Conservation (phyloP, 345 rosid genomes). For the Fremontodendron californicum region DNA sequence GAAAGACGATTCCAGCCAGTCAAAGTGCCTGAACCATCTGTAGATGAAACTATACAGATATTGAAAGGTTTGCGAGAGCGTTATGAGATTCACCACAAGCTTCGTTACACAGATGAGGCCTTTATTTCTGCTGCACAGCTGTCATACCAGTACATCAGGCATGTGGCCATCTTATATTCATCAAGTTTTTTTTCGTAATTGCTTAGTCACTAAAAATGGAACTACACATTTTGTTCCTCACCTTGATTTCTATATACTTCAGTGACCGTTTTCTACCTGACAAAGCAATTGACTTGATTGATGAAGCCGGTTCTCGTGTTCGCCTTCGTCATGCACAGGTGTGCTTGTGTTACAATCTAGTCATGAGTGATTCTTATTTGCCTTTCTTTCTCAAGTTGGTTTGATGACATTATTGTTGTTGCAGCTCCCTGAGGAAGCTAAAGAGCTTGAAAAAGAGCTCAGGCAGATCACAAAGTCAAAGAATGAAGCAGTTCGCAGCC, state of each 20-base stretch:
- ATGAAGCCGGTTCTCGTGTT: constrained; percentile 99
- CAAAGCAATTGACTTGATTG: constrained; percentile 97
- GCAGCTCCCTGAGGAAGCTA: constrained; percentile 97
- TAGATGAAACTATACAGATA: constrained; percentile 89
- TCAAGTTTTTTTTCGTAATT: background rate
- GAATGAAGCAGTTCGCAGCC: constrained; percentile 90
- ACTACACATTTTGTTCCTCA: background rate
- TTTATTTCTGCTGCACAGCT: constrained; percentile 82
- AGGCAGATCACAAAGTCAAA: constrained; percentile 91
- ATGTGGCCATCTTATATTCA: background rate
- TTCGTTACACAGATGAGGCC: constrained; percentile 89
- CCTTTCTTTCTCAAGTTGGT: constrained; percentile 12
- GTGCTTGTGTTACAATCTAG: constrained; percentile 11
- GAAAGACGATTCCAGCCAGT: constrained; percentile 99
- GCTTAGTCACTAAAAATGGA: background rate
- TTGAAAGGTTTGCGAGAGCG: constrained; percentile 93
- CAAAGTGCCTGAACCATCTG: constrained; percentile 94
- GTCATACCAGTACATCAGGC: constrained; percentile 98
- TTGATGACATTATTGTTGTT: constrained; percentile 9
- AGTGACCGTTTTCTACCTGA: constrained; percentile 99
- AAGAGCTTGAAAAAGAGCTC: constrained; percentile 94
- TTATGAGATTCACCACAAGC: constrained; percentile 98
- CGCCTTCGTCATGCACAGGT: constrained; percentile 95
- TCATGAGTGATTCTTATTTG: background rate
- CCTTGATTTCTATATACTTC: constrained; percentile 6